Percentiles rank a stretch among this genome's conserved stretches.
These are phyloP conservation scores for Chalaropsis ovoidea DNA, from an alignment of 2,329 filamentous ascomycete species.

Conservation along the genomic window DNA sequence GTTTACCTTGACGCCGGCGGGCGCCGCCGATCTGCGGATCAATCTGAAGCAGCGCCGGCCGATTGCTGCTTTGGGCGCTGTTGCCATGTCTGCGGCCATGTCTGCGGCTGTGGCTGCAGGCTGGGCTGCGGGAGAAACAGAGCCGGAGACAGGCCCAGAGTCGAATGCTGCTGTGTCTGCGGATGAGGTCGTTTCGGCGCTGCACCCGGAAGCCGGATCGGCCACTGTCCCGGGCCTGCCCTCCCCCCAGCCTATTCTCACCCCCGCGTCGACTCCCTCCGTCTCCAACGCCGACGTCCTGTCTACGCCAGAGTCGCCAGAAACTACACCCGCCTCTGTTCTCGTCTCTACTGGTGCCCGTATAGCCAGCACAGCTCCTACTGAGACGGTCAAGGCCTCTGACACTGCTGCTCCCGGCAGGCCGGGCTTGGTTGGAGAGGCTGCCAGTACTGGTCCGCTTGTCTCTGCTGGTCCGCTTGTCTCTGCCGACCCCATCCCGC, in stretches of 20 bases:
- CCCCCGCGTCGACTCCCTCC: too few relatives aligned
- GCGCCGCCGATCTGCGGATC: not conserved
- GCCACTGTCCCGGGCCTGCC: too few relatives aligned
- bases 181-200: too few relatives aligned
- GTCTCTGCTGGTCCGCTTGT: too few relatives aligned
- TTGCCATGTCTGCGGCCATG: too few relatives aligned
- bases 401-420: not conserved
- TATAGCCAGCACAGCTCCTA: not conserved
- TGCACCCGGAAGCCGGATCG: too few relatives aligned
- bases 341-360: not conserved
- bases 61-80: not conserved
- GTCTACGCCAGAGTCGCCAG: not conserved
- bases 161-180: too few relatives aligned
- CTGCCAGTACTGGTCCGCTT: not conserved
- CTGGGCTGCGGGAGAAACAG: too few relatives aligned
- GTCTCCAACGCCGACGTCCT: not conserved
- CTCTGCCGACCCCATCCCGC: not conserved
- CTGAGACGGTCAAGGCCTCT: not conserved
- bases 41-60: not conserved
- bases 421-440: too few relatives aligned
- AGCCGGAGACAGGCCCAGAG: too few relatives aligned
- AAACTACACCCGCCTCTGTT: not conserved
- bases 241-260: too few relatives aligned
- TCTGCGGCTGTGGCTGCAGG: too few relatives aligned
- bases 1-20: constrained; percentile 5